These are phyloP conservation scores for Nemania diffusa DNA, from an alignment of 2,329 filamentous ascomycete species.

Conservation along the genomic window DNA sequence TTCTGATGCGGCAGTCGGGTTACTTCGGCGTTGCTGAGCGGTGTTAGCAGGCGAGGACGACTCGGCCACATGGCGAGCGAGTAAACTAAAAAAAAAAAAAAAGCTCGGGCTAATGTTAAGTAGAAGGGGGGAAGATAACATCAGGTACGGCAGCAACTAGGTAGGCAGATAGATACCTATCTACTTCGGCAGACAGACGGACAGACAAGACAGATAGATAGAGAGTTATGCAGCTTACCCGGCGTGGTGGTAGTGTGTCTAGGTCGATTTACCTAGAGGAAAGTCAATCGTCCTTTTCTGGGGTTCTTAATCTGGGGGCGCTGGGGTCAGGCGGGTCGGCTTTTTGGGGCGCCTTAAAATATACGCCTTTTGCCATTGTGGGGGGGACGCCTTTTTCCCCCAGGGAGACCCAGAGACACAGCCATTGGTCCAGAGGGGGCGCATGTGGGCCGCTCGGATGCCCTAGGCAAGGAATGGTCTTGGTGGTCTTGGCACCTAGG, in stretches of 20 bases:
- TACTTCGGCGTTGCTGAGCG: constrained; percentile 19
- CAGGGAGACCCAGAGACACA: background rate
- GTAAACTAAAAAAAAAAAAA: constrained; percentile 35
- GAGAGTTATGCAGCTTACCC: no score
- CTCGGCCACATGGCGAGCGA: constrained; percentile 46
- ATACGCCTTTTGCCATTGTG: background rate
- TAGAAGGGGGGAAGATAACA: constrained; percentile 48
- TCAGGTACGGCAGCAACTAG: background rate
- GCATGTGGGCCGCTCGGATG: background rate
- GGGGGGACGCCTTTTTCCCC: no score
- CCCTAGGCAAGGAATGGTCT: constrained; percentile 2
- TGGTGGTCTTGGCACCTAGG: no score
- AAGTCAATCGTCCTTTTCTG: background rate
- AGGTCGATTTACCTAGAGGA: background rate
- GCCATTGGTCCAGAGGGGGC: background rate
- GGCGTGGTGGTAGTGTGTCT: background rate
- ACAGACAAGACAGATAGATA: no score
- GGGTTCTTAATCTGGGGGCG: background rate
- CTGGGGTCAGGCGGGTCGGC: background rate
- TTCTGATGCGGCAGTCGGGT: constrained; percentile 7
- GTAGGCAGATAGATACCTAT: constrained; percentile 13
- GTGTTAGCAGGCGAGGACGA: constrained; percentile 30
- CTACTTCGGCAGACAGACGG: background rate
- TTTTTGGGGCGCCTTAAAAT: background rate
- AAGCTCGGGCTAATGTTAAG: constrained; percentile 60